Conservation (phyloP, 306 rosid species). For the Medicago lupulina region DNA sequence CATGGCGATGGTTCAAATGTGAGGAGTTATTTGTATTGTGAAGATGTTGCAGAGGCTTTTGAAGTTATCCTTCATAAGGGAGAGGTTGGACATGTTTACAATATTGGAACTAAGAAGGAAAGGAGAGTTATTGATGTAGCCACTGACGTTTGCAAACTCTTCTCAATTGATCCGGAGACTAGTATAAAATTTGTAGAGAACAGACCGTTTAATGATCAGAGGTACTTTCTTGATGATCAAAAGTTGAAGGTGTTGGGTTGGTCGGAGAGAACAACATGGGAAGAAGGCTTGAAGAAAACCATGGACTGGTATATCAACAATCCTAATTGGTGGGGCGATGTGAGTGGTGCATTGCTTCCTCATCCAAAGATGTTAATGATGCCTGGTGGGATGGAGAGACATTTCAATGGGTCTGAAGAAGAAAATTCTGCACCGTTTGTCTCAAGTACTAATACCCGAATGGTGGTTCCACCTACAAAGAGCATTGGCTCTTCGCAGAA, state of each 20-base stretch:
- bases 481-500: slow-evolving; percentile 51
- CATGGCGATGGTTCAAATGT: slow-evolving; percentile 95
- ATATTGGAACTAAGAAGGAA: slow-evolving; percentile 84
- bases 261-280: slow-evolving; percentile 85
- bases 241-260: slow-evolving; percentile 83
- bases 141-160: slow-evolving; percentile 75
- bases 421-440: slow-evolving; percentile 55
- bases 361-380: slow-evolving; percentile 93
- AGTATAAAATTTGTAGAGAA: slow-evolving; percentile 86
- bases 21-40: slow-evolving; percentile 88
- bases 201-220: slow-evolving; percentile 91
- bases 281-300: slow-evolving; percentile 92
- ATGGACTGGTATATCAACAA: slow-evolving; percentile 83
- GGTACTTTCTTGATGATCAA: slow-evolving; percentile 86
- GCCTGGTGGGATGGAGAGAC: slow-evolving; percentile 89
- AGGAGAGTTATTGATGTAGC: slow-evolving; percentile 95
- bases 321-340: slow-evolving; percentile 97
- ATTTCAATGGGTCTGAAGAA: slow-evolving; percentile 67
- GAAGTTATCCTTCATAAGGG: slow-evolving; percentile 91
- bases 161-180: slow-evolving; percentile 61
- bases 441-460: slow-evolving; percentile 67
- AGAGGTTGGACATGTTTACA: slow-evolving; percentile 95
- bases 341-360: slow-evolving; percentile 90
- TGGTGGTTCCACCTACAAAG: slow-evolving; percentile 80
- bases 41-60: slow-evolving; percentile 96